Base-by-base conservation (phyloP, 2,329 filamentous ascomycete species). In the Talaromyces sp. region DNA sequence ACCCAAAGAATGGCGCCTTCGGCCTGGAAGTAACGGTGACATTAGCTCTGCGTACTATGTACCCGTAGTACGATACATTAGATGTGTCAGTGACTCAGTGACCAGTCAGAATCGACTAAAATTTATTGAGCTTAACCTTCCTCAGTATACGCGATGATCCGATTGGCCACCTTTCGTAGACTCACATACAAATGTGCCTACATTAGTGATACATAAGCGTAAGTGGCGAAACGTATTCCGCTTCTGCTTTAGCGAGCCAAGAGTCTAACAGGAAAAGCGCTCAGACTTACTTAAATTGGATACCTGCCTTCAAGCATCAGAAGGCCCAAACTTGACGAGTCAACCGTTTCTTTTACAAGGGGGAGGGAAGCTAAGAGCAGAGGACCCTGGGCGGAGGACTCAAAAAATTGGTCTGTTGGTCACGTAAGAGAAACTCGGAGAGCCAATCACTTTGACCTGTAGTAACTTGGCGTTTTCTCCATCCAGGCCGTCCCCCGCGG, bases 371-470 rank as follows among this genome's bases (percentile, higher is more conserved):
- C 14, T 50, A 54, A 35, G 19, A 35, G 16, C 24, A 35, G 19
- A 60, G 35, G 41, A 49, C 58, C 58, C 27, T 60, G 41, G 16
- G 45, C n/a, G 11, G 27, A 24, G 5, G 19, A 47, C 45, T 45
- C 27, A 47, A 60, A 31, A 2, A 47, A 7, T 14, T 22, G 3
- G 13, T 49, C 16, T 3, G 27, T 27, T 49, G 31, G 16, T 27
- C 58, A 49, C 58, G 58, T 60, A 60, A 60, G 24, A 60, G 39
- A 49, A 60, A 60, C 27, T 35, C 58, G 11, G 43, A 49, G 41
- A 49, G 11, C 58, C 58, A 60, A 43, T 50, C 58, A 24, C 43
- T 52, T 14, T 19, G 19, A 19, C 8, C 27, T 19, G 24, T 9
- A 41, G n/a, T 14, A 24, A 24, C 35, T 58, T 58, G 56, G 56